Percentiles rank a stretch among this genome's conserved stretches.
Conservation (phyloP, 2,329 filamentous ascomycete genomes). For the Cladosporium cucumerinum region DNA sequence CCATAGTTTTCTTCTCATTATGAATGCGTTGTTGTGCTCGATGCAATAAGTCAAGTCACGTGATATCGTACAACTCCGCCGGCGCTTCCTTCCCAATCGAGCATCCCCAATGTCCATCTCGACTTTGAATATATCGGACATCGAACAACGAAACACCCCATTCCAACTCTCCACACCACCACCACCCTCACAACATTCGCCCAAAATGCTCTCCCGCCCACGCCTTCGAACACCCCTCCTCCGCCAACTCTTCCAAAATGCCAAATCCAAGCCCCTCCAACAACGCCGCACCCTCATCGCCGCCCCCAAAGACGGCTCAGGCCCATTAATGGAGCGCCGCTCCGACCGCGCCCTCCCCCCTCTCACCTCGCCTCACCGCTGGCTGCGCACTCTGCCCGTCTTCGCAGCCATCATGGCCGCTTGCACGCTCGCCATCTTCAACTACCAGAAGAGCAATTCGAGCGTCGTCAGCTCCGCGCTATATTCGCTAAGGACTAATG, state of each 20-base stretch:
- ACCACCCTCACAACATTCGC: background rate
- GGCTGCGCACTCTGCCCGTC: conserved; percentile 67
- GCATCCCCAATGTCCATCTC: conserved; percentile 5
- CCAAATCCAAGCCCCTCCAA: conserved; percentile 12
- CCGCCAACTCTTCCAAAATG: conserved; percentile 15
- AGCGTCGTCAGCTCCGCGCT: conserved; percentile 74
- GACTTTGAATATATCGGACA: conserved; percentile 10
- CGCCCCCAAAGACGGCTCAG: conserved; percentile 49
- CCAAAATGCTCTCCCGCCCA: conserved; percentile 28
- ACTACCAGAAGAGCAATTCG: conserved; percentile 95
- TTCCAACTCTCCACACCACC: background rate
- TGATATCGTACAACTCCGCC: background rate
- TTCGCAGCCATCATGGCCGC: conserved; percentile 70
- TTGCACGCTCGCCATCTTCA: conserved; percentile 87
- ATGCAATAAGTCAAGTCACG: background rate
- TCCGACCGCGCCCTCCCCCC: conserved; percentile 52
- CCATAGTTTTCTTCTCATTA: background rate
- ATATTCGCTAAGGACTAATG: conserved; percentile 83
- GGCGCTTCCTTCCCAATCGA: conserved; percentile 12
- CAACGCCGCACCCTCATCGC: conserved; percentile 45
- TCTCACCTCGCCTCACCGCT: conserved; percentile 34
- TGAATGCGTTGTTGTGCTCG: background rate
- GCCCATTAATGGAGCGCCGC: conserved; percentile 51
- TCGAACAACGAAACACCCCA: background rate
- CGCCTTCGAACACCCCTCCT: conserved; percentile 19